Base-by-base conservation (phyloP, 192 early-diverging fungal genomes). In the Coemansia sp. region DNA sequence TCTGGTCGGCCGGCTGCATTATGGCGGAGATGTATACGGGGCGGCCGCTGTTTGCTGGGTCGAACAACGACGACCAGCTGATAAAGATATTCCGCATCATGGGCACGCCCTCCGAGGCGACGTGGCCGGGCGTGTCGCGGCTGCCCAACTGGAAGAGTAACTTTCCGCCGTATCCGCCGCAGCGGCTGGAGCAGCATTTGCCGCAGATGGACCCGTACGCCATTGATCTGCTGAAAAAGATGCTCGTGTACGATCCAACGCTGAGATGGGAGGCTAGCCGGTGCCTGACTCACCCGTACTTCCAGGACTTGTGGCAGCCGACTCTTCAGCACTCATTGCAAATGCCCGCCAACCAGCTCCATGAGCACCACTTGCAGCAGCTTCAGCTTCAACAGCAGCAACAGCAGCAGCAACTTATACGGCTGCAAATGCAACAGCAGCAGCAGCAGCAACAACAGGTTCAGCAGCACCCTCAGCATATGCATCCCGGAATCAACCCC, bases 1-100 rank as follows among this genome's bases (percentile, higher is more conserved):
- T 98, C 26, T 98, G 96, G 96, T 93, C 91, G 28, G 89, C 89
- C 11, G 96, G 96, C 37, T 98, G 96, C 71, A 98, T 98, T 67
- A 93, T 98, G 90, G 96, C 96, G 15, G 90, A 91, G 62, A 91
- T 91, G 88, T 88, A 79, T 60, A 83, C 85, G 6, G 89, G 89
- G 0, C 71, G 87, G 26, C 89, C 89, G 9, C 74, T 92, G 47
- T 92, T 91, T 64, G 86, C 90, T 10, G 90, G 90, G 49, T 85
- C 84, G 23, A 88, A 81, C 60, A 91, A 87, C 51, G 87, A 90
- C 50, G 89, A 92, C 67, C 87, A 92, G 68, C 77, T 92, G 15
- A 32, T 84, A 53, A 84, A 86, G 61, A 91, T 92, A 31, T 92
- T 92, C 72, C 81, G 85, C 31, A 72, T 85, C 32, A 82, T 91